Base-by-base conservation (phyloP, 2,329 filamentous ascomycete genomes). In the Colletotrichum melonis region DNA sequence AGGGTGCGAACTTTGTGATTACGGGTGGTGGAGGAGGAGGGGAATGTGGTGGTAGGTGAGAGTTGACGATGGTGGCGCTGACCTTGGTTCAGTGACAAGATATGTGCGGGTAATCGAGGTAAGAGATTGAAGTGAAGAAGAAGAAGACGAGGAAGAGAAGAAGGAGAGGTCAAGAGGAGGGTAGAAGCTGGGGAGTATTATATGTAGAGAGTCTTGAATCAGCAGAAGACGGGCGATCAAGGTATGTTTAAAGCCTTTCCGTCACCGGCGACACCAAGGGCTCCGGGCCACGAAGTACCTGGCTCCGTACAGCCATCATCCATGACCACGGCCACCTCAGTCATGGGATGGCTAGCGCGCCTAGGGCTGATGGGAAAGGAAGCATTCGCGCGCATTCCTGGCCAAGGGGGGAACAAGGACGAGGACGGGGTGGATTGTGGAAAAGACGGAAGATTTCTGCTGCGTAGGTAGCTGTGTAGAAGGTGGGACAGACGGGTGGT, bases 231-330 rank as follows among this genome's bases (percentile, higher is more conserved):
- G 66, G 69, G 46, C 59, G n/a, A 57, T 69, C 66, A 35, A 69
- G 65, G 65, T 63, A 55, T 69, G 52, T 49, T 49, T 71, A 67
- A 67, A 67, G 30, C 42, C 42, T 66, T 71, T 60, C 32, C 35
- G 46, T 55, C 56, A 35, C 56, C 19, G 19, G 28, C 56, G 19
- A 14, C 56, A 3, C 26, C 54, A 56, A 63, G 16, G 52, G 52
- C 42, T 49, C 16, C 42, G 42, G 42, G 8, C 42, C 19, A n/a
- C 42, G 42, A 49, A 49, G 42, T n/a, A 35, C 32, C 32, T 35
- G 12, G 11, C 11, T 35, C 32, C 32, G 32, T 35, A 49, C 19
- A n/a, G 42, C 19, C 42, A 49, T 49, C 42, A 49, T 49, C 42
- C 42, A 49, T 49, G 42, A 49, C 19, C 42, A n/a, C n/a, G 42